Conservation (phyloP, 2,329 filamentous ascomycete genomes). For the Calonectria pteridis region DNA sequence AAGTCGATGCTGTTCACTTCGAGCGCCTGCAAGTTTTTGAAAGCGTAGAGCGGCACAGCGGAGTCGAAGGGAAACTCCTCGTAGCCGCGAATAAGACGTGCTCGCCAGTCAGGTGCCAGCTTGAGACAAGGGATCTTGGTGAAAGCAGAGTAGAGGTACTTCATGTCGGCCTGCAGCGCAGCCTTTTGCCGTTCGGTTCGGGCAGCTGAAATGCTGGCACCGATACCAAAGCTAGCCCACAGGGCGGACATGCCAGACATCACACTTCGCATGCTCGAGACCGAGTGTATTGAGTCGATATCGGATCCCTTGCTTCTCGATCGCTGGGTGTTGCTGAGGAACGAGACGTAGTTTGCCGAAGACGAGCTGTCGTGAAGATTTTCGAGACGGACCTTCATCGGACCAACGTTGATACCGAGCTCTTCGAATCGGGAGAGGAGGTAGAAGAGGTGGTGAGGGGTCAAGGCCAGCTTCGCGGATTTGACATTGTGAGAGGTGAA, state of each 20-base stretch:
- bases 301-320: conserved; percentile 85
- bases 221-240: conserved; percentile 90
- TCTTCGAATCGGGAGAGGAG: conserved; percentile 96
- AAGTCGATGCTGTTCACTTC: conserved; percentile 98
- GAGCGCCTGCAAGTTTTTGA: conserved; percentile 95
- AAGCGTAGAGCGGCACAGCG: conserved; percentile 93
- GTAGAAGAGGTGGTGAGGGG: conserved; percentile 97
- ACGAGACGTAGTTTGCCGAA: conserved; percentile 94
- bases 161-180: conserved; percentile 86
- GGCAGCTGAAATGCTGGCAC: conserved; percentile 81
- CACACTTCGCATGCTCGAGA: conserved; percentile 95
- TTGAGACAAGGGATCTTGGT: conserved; percentile 96
- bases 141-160: conserved; percentile 97
- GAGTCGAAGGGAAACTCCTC: conserved; percentile 99
- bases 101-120: conserved; percentile 92
- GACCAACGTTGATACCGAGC: conserved; percentile 88
- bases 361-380: conserved; percentile 91
- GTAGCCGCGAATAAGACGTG: conserved; percentile 89
- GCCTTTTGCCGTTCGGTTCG: conserved; percentile 92
- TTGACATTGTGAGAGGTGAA: conserved; percentile 89
- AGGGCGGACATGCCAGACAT: conserved; percentile 97
- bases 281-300: conserved; percentile 91
- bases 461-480: conserved; percentile 91
- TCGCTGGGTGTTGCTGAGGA: conserved; percentile 82
- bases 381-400: conserved; percentile 95